phyloP scores from a whole-genome alignment of 2,329 filamentous ascomycete genomes.

The Ascomycota sp. region DNA sequence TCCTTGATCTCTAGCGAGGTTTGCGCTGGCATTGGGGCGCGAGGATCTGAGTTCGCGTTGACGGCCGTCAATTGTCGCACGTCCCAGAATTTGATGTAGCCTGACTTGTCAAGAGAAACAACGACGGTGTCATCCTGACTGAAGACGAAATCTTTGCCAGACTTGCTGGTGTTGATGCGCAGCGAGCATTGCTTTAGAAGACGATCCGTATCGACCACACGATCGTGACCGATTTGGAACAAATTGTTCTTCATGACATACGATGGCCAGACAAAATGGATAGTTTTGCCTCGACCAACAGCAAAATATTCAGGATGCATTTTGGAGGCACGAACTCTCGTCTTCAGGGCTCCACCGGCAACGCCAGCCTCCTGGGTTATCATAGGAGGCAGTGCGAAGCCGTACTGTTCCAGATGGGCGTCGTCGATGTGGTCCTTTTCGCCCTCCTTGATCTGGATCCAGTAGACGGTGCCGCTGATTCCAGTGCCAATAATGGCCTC shows the following conservation, averaged over 20 bases:
- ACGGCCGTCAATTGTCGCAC: slow-evolving; percentile 50
- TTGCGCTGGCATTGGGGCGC: slow-evolving; percentile 28
- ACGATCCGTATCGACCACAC: slow-evolving; percentile 64
- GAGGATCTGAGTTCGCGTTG: slow-evolving; percentile 26
- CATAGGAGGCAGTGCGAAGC: slow-evolving; percentile 74
- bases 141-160: slow-evolving; percentile 93
- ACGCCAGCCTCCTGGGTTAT: slow-evolving; percentile 72
- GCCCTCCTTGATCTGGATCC: slow-evolving; percentile 57
- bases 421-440: slow-evolving; percentile 62
- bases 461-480: slow-evolving; percentile 91
- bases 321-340: slow-evolving; percentile 72
- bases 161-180: slow-evolving; percentile 91
- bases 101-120: slow-evolving; percentile 89
- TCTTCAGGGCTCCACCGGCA: slow-evolving; percentile 83
- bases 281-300: slow-evolving; percentile 84
- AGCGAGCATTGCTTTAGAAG: slow-evolving; percentile 70
- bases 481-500: slow-evolving; percentile 83
- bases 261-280: slow-evolving; percentile 62
- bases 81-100: slow-evolving; percentile 95
- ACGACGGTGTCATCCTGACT: slow-evolving; percentile 90
- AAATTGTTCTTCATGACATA: slow-evolving; percentile 39
- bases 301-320: slow-evolving; percentile 85
- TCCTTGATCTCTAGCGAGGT: slow-evolving; percentile 57
- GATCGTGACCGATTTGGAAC: slow-evolving; percentile 40
- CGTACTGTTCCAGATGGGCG: slow-evolving; percentile 58